Evolutionary conservation across 768 basidiomycete genomes (phyloP), one percentile per base, ranked within the genome.

Genomic region (Tricholoma sp.): DNA sequence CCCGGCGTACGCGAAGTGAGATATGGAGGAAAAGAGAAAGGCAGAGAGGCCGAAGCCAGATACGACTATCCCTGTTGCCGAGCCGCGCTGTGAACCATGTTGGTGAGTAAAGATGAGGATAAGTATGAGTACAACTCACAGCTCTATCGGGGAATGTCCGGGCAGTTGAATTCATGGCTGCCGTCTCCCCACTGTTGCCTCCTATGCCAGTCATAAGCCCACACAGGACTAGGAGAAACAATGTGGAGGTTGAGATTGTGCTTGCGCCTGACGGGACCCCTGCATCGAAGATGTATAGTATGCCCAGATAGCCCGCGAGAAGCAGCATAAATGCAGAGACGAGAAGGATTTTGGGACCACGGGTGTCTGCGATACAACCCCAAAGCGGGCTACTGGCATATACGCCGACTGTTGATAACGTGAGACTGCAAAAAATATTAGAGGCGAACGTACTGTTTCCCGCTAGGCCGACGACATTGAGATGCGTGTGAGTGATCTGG

Each of bases 1-100:
- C 0, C 90, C 92, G 0, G 89, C 84, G 63, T 85, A 95, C 41
- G 86, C 67, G 0, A 80, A 63, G 55, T 87, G 85, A 0, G 91
- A 84, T 36, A 95, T 71, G 0, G 84, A 79, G 11, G 91, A 89
- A 71, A 95, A 97, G 59, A 90, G 76, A 75, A 96, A 96, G 0
- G 94, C 94, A 0, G 91, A 94, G 13, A 98, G 81, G 0, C 94
- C 94, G 59, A 91, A 94, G 32, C 91, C 94, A 0, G 91, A 91
- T 17, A 94, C 70, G 33, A 94, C 92, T 9, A 92, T 67, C 1
- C 88, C 87, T 0, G 88, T 91, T 8, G 84, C 81, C 0, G 84
- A 84, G 10, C 86, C 92, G n/a, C 92, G 79, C 88, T 91, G 54
- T 18, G 13, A 52, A 20, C 53, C 37, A 54, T 18, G 8, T 42